Conservation (phyloP, 108 stramenopile genomes). For the Pseudonitzschia pungens region DNA sequence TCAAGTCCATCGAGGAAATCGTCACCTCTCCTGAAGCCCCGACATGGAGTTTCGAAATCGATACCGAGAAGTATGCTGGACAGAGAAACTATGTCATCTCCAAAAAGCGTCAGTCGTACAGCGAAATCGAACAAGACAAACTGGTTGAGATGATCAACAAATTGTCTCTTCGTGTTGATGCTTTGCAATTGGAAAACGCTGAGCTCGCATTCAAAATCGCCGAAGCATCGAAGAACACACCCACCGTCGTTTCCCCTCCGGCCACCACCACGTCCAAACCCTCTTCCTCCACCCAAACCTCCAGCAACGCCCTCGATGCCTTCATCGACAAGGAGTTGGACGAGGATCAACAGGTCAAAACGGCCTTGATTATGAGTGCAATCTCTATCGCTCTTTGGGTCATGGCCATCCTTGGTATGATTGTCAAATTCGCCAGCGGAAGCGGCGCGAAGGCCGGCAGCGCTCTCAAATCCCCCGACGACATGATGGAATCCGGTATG, state of each 20-base stretch:
- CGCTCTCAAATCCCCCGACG: neutral
- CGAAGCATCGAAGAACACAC: neutral
- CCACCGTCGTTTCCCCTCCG: neutral
- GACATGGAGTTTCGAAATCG: conserved; percentile 35
- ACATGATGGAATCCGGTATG: neutral
- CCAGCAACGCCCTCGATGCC: neutral
- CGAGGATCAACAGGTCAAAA: conserved; percentile 21
- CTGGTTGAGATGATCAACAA: conserved; percentile 14
- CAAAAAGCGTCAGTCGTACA: conserved; percentile 38
- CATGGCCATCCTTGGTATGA: conserved; percentile 21
- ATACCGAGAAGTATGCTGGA: conserved; percentile 29
- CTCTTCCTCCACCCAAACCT: conserved; percentile 7
- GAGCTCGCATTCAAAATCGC: neutral
- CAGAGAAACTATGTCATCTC: conserved; percentile 44
- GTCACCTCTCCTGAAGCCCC: conserved; percentile 17
- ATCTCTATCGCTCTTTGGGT: conserved; percentile 38
- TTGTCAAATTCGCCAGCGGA: conserved; percentile 24
- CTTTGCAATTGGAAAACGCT: conserved; percentile 9
- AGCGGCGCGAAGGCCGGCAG: neutral
- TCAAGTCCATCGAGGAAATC: conserved; percentile 36
- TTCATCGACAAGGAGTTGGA: conserved; percentile 7
- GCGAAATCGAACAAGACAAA: conserved; percentile 28
- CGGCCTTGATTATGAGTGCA: conserved; percentile 33
- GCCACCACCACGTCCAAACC: neutral
- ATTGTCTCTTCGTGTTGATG: conserved; percentile 1